These are phyloP conservation scores for Mucuna pruriens DNA, from an alignment of 306 rosid genomes.

Conservation along the genomic window DNA sequence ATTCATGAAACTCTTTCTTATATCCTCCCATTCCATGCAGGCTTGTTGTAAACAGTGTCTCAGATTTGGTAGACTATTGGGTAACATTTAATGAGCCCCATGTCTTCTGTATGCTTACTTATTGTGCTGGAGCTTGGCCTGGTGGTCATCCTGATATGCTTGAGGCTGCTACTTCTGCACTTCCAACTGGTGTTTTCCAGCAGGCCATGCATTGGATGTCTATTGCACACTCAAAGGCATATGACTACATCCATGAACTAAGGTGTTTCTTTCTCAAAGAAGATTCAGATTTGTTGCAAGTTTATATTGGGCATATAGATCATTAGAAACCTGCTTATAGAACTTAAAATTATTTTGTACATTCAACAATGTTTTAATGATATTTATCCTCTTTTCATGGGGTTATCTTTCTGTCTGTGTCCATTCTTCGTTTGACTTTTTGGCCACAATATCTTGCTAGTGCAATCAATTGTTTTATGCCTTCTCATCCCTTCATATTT, in stretches of 20 bases:
- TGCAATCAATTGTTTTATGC: conserved; percentile 18
- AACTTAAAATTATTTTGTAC: conserved; percentile 6
- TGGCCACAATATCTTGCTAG: neutral
- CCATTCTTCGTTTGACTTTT: conserved; percentile 9
- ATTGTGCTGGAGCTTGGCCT: conserved; percentile 97
- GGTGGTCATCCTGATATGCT: conserved; percentile 99
- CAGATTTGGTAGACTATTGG: conserved; percentile 88
- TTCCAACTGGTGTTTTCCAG: conserved; percentile 91
- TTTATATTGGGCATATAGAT: conserved; percentile 16
- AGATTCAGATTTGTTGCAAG: conserved; percentile 36
- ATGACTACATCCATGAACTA: conserved; percentile 74
- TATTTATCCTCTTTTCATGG: conserved; percentile 9
- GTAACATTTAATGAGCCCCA: conserved; percentile 96
- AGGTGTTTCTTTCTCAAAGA: conserved; percentile 58
- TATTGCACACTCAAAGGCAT: conserved; percentile 89
- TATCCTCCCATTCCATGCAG: conserved; percentile 54
- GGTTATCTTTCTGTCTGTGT: neutral
- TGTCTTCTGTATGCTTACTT: conserved; percentile 85
- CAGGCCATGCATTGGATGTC: conserved; percentile 99
- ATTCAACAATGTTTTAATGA: conserved; percentile 21
- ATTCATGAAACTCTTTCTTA: neutral
- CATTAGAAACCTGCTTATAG: neutral
- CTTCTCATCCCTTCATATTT: conserved; percentile 18
- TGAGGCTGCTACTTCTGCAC: conserved; percentile 87
- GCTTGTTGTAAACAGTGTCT: conserved; percentile 80